Base-by-base conservation (phyloP, 352 stramenopile species). In the Phytophthora chlamydospora region DNA sequence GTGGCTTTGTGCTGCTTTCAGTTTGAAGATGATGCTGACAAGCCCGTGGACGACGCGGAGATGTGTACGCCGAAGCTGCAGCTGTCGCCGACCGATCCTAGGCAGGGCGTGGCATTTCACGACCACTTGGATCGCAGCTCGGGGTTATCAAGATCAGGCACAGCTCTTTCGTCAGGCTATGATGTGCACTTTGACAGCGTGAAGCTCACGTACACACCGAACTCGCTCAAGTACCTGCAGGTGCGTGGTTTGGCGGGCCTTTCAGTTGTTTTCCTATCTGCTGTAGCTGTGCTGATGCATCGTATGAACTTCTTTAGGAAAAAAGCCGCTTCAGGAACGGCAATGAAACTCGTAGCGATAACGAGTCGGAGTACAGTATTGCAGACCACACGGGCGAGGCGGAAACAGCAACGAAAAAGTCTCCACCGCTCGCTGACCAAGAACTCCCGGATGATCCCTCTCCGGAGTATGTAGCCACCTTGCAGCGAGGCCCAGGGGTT, bases 161-260 rank as follows among this genome's bases (percentile, higher is more conserved):
- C 83, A n/a, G 71, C 70, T 24, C 55, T 81, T 49, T 90, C 79
- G 21, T 90, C 79, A 21, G 80, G 83, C 19, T 90, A 79, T 38
- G 81, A 92, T 24, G 59, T 91, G 6, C 78, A 91, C 52, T 81
- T 91, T 57, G 84, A 93, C 56, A 75, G 39, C 3, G 24, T 58
- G 4, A 68, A 73, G 9, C 61, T 82, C 2, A 70, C 72, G 17
- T 87, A 83, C 51, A 93, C 81, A 4, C 84, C 84, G 0, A 93
- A 90, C 51, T 88, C 81, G 34, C 57, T 90, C 36, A 91, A 86
- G 51, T 69, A 89, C 58, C 54, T 93, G 3, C 81, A 91, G 78
- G 83, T 89, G 57, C 31, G 66, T 53, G 9, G 51, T 14, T 50
- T 42, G 6, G 24, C 16, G 34, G 14, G 36, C n/a, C 19, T 21